Evolutionary conservation across 371 early-diverging fungal genomes (phyloP), one percentile per base, ranked within the genome.

Genomic region (Actinomucor elegans): DNA sequence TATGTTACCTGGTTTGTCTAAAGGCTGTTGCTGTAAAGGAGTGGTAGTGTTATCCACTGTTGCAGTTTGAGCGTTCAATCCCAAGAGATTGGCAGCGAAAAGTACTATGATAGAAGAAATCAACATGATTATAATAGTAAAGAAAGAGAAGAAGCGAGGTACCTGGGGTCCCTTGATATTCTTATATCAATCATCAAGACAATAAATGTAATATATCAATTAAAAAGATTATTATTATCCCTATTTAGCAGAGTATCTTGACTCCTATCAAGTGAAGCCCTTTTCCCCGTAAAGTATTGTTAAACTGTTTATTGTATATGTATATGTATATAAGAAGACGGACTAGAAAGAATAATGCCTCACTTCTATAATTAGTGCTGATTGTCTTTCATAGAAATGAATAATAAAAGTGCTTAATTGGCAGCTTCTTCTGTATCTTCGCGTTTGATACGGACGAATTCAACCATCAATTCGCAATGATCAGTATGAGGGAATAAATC

Each of bases 401-500:
- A n/a, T n/a, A n/a, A n/a, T n/a, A n/a, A n/a, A n/a, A n/a, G n/a
- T n/a, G n/a, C n/a, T n/a, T n/a, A n/a, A n/a, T n/a, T n/a, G n/a
- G n/a, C n/a, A n/a, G n/a, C n/a, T n/a, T n/a, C n/a, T n/a, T n/a
- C n/a, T n/a, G n/a, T n/a, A 21, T 40, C 20, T 33, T 37, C 49
- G 35, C 33, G 33, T 24, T 56, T 38, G 10, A 57, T 28, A 23
- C 63, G 57, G 8, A 65, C 65, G 62, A 91, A 85, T 61, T 84
- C 83, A 44, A 93, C 54, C 48, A 91, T 69, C n/a, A 91, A 61
- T 71, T 91, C 93, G 53, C 78, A 81, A 54, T 85, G 86, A 20
- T 77, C 64, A 10, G 90, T 88, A 61, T 93, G 89, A 40, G 93
- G 93, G 67, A 93, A 93, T 26, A 93, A 45, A 59, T 93, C 93